Conservation (phyloP, 176 grass and related monocot species). For the Puya raimondii region DNA sequence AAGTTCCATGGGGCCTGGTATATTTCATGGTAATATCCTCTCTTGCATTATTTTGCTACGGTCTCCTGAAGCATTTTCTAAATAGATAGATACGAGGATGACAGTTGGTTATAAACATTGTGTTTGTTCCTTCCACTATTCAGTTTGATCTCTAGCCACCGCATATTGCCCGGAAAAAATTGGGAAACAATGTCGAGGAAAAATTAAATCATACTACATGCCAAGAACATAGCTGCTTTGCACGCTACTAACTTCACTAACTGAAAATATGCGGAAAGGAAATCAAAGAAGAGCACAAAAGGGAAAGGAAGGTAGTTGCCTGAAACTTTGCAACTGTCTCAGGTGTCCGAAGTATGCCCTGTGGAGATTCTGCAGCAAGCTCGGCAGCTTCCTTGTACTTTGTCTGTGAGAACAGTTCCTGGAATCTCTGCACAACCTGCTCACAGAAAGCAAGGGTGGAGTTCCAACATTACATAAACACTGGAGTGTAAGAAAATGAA, state of each 20-base stretch:
- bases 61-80: background rate
- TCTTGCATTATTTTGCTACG: background rate
- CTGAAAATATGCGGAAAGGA: background rate
- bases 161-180: background rate
- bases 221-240: background rate
- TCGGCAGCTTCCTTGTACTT: constrained; percentile 99
- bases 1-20: background rate
- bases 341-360: constrained; percentile 73
- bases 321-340: constrained; percentile 97
- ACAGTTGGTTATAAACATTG: background rate
- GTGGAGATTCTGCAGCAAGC: constrained; percentile 90
- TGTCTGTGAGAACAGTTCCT: constrained; percentile 83
- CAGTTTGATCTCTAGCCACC: background rate
- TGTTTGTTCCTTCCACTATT: background rate
- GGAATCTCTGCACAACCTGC: constrained; percentile 97
- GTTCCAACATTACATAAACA: background rate
- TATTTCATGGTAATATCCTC: background rate
- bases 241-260: background rate
- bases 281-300: background rate
- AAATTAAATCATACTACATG: background rate
- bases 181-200: background rate
- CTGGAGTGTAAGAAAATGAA: too few relatives aligned
- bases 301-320: constrained; percentile 16
- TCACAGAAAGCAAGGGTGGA: constrained; percentile 11
- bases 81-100: background rate